phyloP scores from a whole-genome alignment of 176 grass and related monocot genomes.

The Cocos nucifera region DNA sequence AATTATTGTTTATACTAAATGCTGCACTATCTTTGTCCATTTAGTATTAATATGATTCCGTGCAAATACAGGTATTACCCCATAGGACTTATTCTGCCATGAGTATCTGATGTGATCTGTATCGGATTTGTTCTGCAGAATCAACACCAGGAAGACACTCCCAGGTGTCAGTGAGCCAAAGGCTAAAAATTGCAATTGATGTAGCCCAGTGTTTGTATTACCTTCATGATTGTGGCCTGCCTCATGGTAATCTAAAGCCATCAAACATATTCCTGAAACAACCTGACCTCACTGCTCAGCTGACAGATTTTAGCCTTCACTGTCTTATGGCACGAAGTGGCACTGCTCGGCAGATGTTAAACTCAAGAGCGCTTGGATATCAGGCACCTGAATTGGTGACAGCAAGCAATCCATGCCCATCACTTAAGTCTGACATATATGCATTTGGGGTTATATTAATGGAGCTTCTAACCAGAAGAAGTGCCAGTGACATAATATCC shows the following conservation, averaged over 20 bases:
- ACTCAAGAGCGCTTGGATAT: constrained; percentile 75
- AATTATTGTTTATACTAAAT: too few species aligned
- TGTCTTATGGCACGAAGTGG: constrained; percentile 66
- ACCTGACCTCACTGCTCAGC: constrained; percentile 71
- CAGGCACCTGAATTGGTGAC: constrained; percentile 62
- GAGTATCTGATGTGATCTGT: neutral
- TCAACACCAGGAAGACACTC: constrained; percentile 67
- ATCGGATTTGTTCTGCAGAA: constrained; percentile 34
- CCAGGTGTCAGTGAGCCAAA: constrained; percentile 59
- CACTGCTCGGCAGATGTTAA: constrained; percentile 72
- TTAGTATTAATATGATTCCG: too few species aligned
- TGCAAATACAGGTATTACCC: too few species aligned
- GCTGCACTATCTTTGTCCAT: too few species aligned
- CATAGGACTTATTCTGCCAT: too few species aligned
- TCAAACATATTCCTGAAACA: constrained; percentile 83
- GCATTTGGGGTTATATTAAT: constrained; percentile 72
- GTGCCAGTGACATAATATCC: constrained; percentile 90
- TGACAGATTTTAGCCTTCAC: constrained; percentile 75
- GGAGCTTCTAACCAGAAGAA: constrained; percentile 87
- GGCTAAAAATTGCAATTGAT: constrained; percentile 73
- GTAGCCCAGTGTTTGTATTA: constrained; percentile 62
- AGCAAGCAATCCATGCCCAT: constrained; percentile 39
- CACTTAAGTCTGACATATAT: constrained; percentile 77
- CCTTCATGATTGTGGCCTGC: constrained; percentile 70
- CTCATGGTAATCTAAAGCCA: constrained; percentile 89